phyloP scores from a whole-genome alignment of 2,329 filamentous ascomycete species.

The Zymoseptoria crescenta region DNA sequence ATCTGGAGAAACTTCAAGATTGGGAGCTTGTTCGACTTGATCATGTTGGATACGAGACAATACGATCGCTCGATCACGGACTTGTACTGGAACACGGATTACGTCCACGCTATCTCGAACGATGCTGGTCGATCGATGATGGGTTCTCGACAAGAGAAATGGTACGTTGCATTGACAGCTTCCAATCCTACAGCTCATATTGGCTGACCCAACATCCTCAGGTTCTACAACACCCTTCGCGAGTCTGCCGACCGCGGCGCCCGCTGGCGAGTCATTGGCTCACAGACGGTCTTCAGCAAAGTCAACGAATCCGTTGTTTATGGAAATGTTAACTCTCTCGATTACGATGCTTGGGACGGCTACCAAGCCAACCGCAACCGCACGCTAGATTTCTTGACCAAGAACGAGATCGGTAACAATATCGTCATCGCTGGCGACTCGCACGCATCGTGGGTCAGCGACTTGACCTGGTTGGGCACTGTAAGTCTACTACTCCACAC shows the following conservation, averaged over 20 bases:
- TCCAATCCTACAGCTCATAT: neutral
- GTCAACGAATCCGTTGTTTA: conserved; percentile 43
- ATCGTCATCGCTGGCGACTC: conserved; percentile 65
- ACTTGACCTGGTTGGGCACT: conserved; percentile 39
- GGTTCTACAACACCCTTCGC: conserved; percentile 47
- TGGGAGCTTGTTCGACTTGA: conserved; percentile 57
- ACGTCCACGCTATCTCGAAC: conserved; percentile 49
- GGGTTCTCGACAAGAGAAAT: conserved; percentile 64
- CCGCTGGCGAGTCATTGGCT: conserved; percentile 63
- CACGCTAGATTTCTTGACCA: conserved; percentile 58
- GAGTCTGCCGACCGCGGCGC: conserved; percentile 53
- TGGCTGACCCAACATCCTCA: neutral
- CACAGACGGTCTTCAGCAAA: conserved; percentile 60
- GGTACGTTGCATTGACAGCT: conserved; percentile 34
- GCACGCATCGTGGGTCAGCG: conserved; percentile 53
- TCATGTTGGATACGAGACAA: conserved; percentile 62
- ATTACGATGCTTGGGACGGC: conserved; percentile 57
- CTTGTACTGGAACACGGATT: conserved; percentile 34
- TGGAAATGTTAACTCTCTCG: conserved; percentile 37
- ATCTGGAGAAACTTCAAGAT: conserved; percentile 62
- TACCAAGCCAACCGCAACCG: conserved; percentile 65
- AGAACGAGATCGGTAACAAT: conserved; percentile 63
- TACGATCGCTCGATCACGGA: conserved; percentile 61
- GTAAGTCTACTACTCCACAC: conserved; percentile 5
- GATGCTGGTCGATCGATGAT: conserved; percentile 62